phyloP scores from a whole-genome alignment of 768 basidiomycete species.

The Tricholoma flavovirens region DNA sequence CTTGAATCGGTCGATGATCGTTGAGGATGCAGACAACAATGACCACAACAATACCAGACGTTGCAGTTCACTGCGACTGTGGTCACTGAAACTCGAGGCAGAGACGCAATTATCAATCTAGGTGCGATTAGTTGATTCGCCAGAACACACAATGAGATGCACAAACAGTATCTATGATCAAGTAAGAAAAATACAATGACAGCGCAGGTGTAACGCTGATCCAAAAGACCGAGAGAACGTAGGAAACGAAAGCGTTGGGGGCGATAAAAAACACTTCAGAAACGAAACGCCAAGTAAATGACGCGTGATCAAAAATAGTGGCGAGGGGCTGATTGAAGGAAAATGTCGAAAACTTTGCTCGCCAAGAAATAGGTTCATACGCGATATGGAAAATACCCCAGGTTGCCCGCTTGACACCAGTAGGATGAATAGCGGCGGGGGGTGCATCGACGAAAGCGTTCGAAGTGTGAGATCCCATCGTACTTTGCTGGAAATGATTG shows the following conservation, averaged over 20 bases:
- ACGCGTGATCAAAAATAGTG: conserved; percentile 1
- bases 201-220: conserved; percentile 26
- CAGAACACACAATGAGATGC: not conserved
- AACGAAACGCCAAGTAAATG: conserved; percentile 17
- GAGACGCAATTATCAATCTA: conserved; percentile 12
- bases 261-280: conserved; percentile 18
- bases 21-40: conserved; percentile 17
- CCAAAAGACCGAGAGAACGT: conserved; percentile 26
- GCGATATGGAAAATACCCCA: conserved; percentile 33
- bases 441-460: not conserved
- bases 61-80: conserved; percentile 2
- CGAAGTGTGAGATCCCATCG: not conserved
- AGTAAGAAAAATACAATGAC: conserved; percentile 28
- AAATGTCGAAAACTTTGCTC: conserved; percentile 1
- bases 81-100: conserved; percentile 4
- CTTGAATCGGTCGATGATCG: conserved; percentile 16
- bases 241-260: conserved; percentile 16
- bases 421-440: not conserved
- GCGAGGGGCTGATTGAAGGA: conserved; percentile 1
- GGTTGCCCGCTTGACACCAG: conserved; percentile 16
- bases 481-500: not conserved
- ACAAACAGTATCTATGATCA: conserved; percentile 28
- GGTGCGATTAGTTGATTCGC: not conserved
- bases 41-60: conserved; percentile 25
- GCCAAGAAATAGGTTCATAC: conserved; percentile 16